Conservation (phyloP, 495 filamentous ascomycete species). For the Lasiosphaeriaceae sp. region DNA sequence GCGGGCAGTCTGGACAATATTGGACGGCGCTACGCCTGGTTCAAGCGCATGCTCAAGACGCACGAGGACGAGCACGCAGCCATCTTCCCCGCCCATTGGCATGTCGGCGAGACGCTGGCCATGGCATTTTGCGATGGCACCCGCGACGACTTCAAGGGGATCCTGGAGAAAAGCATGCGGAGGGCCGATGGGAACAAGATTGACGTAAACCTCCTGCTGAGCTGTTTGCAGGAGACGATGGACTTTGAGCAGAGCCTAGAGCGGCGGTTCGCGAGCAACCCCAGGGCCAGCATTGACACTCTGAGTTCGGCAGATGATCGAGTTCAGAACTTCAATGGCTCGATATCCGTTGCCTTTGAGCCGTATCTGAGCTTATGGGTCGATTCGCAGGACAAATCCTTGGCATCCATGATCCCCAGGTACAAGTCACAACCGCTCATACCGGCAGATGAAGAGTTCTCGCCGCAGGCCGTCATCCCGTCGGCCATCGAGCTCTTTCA, state of each 20-base stretch:
- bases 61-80: constrained; percentile 90
- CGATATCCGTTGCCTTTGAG: constrained; percentile 95
- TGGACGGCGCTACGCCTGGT: constrained; percentile 91
- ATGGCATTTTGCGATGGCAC: constrained; percentile 94
- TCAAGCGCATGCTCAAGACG: constrained; percentile 89
- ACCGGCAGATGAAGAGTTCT: constrained; percentile 85
- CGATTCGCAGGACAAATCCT: constrained; percentile 87
- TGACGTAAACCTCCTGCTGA: constrained; percentile 88
- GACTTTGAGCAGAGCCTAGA: constrained; percentile 96
- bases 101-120: constrained; percentile 84
- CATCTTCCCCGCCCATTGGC: constrained; percentile 87
- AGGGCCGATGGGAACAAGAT: constrained; percentile 72
- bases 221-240: constrained; percentile 92
- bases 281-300: constrained; percentile 88
- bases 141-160: constrained; percentile 89
- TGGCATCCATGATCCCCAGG: constrained; percentile 80
- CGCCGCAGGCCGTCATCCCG: constrained; percentile 78
- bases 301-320: constrained; percentile 77
- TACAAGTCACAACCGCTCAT: constrained; percentile 82
- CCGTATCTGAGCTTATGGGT: constrained; percentile 97
- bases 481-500: constrained; percentile 97
- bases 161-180: constrained; percentile 81
- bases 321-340: constrained; percentile 76
- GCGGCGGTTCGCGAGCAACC: constrained; percentile 69
- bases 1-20: constrained; percentile 97